Base-by-base conservation (phyloP, 108 stramenopile species). In the Aureococcus anophagefferens region DNA sequence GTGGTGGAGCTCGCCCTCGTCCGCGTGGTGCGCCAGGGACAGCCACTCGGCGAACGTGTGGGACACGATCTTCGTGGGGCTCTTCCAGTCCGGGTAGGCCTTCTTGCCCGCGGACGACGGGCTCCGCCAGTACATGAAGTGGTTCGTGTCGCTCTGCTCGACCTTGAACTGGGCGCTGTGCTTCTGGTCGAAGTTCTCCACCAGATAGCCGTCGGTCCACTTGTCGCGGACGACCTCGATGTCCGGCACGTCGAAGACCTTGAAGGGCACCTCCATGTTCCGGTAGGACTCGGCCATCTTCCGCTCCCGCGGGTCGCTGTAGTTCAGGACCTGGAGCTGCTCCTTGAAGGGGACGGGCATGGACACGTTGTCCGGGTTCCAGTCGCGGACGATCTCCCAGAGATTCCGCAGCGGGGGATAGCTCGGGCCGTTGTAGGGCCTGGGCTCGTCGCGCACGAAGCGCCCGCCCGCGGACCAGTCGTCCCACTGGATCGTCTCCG, bases 91-190 rank as follows among this genome's bases (percentile, higher is more conserved):
- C 21, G 51, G 51, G 51, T 59, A 59, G 25, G 51, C 25, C 51
- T 28, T 59, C 25, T 28, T 18, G 51, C 25, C 21, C 21, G 82
- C 76, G 9, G 40, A 5, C 9, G 40, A 44, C 40, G 40, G 40
- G 40, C 40, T 44, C 40, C 40, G 40, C 87, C 88, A 96, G 74
- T 93, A 99, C 96, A 99, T 94, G 84, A 97, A 95, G 72, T 97
- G 96, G 79, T 97, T 97, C 75, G 87, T 82, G 0, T 73, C 77
- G 28, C 83, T 83, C 67, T 85, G 81, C 83, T 98, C 96, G 33
- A 91, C 81, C 1, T 89, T 81, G 64, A 90, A 79, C 64, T 68
- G 64, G n/a, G n/a, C n/a, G 0, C 0, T 36, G 51, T 28, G 21
- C 51, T 59, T 59, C 51, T 4, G 1, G 51, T 59, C 51, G 25